phyloP scores from a whole-genome alignment of 352 stramenopile species.

The Pythium monospermum region DNA sequence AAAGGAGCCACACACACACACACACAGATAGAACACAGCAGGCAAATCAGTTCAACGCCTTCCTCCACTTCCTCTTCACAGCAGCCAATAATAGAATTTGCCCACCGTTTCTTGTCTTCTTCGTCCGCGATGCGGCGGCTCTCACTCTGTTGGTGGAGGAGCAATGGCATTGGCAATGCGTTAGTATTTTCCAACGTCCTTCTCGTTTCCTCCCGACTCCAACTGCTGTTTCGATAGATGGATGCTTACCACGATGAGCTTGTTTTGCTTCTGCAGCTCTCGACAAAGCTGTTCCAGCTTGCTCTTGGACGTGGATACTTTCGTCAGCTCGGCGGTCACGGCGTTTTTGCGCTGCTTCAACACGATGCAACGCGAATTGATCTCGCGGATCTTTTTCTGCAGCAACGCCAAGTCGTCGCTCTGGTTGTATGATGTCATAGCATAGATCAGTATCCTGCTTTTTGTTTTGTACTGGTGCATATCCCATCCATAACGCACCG shows the following conservation, averaged over 20 bases:
- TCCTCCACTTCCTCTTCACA: neutral
- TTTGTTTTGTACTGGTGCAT: too few species aligned
- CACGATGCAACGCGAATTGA: constrained; percentile 77
- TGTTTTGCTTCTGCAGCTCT: constrained; percentile 86
- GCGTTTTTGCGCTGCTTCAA: constrained; percentile 69
- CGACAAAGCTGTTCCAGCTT: constrained; percentile 85
- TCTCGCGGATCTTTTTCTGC: constrained; percentile 79
- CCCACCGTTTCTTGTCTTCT: constrained; percentile 75
- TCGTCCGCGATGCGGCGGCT: constrained; percentile 80
- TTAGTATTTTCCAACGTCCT: too few species aligned
- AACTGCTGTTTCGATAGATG: too few species aligned
- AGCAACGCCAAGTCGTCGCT: constrained; percentile 55
- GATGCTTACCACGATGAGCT: constrained; percentile 71
- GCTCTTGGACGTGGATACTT: constrained; percentile 54
- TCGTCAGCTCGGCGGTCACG: constrained; percentile 53
- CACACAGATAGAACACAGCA: neutral
- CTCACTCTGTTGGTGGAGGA: constrained; percentile 51
- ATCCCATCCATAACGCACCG: constrained; percentile 30
- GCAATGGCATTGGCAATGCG: too few species aligned
- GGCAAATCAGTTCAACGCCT: neutral
- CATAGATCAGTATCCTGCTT: neutral
- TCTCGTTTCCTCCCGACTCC: too few species aligned
- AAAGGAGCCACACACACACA: neutral
- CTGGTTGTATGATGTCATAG: constrained; percentile 19
- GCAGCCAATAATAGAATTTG: neutral